Base-by-base conservation (phyloP, 805 yeast species). In the Blastobotrys chiropterorum region DNA sequence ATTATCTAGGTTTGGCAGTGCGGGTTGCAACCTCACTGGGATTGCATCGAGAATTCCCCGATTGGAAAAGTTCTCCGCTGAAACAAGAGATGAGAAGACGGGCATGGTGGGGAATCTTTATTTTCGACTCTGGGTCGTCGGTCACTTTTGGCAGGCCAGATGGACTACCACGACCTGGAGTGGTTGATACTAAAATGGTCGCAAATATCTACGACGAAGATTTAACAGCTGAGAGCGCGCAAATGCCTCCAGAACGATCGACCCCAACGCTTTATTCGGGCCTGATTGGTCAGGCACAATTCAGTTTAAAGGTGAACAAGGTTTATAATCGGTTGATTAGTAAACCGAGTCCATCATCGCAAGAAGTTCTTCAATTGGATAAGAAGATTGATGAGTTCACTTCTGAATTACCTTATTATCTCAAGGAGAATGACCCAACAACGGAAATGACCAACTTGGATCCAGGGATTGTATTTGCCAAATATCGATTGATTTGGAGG, bases 1-100 rank as follows among this genome's bases (percentile, higher is more conserved):
- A 80, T 58, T 81, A 78, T 56, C 67, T 81, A 38, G 88, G 89
- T 11, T 67, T 81, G 15, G 83, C 86, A 0, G 75, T 80, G 6
- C 70, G 85, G 55, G 81, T 83, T 84, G 86, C 88, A 0, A 69
- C 79, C 58, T 81, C 85, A 0, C 63, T 83, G 41, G 90, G 88
- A 2, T 66, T 83, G 21, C 78, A 81, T 60, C 77, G 76, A 49
- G 85, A 81, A 55, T 75, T 78, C 54, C 64, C 75, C 2, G 70
- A 68, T 21, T 69, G 68, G 72, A 64, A 68, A 48, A 53, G 70
- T 49, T 69, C 69, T 40, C 72, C 76, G 15, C 51, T 76, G 21
- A 75, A 76, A 58, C 64, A 74, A 48, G 86, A 81, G 57, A 72
- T 77, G 63, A 72, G 86, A 56, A 70, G 85, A 59, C 67, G 86